These are phyloP conservation scores for Pyrenochaeta sp. DNA, from an alignment of 2,329 filamentous ascomycete genomes.

Conservation along the genomic window DNA sequence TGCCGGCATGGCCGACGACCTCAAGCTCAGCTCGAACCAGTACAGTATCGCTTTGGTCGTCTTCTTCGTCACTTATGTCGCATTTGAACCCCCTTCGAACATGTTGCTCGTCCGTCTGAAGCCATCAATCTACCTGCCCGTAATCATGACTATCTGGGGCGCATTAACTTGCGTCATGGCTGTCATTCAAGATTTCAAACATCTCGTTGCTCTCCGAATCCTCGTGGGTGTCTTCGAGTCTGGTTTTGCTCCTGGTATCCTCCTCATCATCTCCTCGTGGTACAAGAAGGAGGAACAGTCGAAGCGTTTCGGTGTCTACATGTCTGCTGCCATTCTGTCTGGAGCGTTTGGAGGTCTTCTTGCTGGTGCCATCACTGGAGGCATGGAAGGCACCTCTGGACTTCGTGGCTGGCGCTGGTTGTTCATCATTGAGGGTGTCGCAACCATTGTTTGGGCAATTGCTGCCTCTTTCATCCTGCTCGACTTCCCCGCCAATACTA, in stretches of 20 bases:
- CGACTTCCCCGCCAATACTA: conserved; percentile 60
- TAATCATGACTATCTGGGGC: conserved; percentile 65
- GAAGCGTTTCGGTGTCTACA: conserved; percentile 65
- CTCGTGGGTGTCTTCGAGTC: conserved; percentile 65
- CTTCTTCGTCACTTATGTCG: conserved; percentile 63
- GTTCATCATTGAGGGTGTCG: conserved; percentile 55
- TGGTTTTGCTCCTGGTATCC: conserved; percentile 64
- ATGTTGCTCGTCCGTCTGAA: conserved; percentile 60
- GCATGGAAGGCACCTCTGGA: conserved; percentile 56
- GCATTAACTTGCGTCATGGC: conserved; percentile 61
- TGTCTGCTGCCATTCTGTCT: conserved; percentile 65
- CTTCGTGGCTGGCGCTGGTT: conserved; percentile 63
- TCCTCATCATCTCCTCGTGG: conserved; percentile 66
- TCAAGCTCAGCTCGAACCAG: conserved; percentile 57
- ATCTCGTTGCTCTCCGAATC: conserved; percentile 62
- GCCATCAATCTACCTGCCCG: conserved; percentile 60
- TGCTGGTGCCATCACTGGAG: conserved; percentile 59
- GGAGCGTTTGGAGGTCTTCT: conserved; percentile 64
- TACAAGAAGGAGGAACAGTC: conserved; percentile 67
- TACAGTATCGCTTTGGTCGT: conserved; percentile 63
- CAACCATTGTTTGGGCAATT: conserved; percentile 57
- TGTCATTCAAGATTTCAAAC: conserved; percentile 56
- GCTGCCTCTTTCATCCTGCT: conserved; percentile 57
- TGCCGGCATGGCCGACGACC: conserved; percentile 59
- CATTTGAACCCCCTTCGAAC: conserved; percentile 64